Evolutionary conservation across 2,329 filamentous ascomycete species (phyloP), one percentile per base, ranked within the genome.

Genomic region (Aspergillus arachidicola): DNA sequence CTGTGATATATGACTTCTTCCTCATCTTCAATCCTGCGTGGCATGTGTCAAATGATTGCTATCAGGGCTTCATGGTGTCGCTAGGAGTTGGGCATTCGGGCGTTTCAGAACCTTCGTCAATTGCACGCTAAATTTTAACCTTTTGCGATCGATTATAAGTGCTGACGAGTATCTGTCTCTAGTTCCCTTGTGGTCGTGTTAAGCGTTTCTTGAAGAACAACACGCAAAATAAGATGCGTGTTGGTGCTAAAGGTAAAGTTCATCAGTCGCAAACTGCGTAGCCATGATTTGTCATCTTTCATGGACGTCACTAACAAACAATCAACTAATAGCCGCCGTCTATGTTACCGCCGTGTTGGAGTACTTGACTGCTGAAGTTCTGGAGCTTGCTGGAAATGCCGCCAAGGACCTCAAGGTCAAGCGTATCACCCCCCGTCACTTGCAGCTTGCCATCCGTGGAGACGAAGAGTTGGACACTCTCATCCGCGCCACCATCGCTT

Each of bases 371-470:
- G 95, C 95, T 71, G 95, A 99, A 86, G 97, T 99, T 54, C 91
- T 99, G 74, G 95, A 99, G 82, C 86, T 99, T 69, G 95, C 95
- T 79, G 95, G 95, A 81, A 99, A 99, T 80, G 95, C 95, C 59
- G 95, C 95, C 81, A 98, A 98, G 87, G 95, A 99, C 81, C 91
- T 98, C 78, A 99, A 98, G 84, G 95, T 98, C 84, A 99, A 98
- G 89, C 95, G 95, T 82, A 99, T 99, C 82, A 98, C 94, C 14
- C 95, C 95, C 61, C 94, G 95, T 80, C 95, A 99, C 81, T 84
- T 99, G 69, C 95, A 99, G 82, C 91, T 99, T 67, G 95, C 95
- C 74, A 99, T 99, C 78, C 93, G 95, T 75, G 95, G 95, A 76
- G 95, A 99, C 80, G 95, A 99, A 83, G 95, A 99, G 82, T 86